phyloP scores from a whole-genome alignment of 2,329 filamentous ascomycete genomes.

The Grosmannia clavigera region DNA sequence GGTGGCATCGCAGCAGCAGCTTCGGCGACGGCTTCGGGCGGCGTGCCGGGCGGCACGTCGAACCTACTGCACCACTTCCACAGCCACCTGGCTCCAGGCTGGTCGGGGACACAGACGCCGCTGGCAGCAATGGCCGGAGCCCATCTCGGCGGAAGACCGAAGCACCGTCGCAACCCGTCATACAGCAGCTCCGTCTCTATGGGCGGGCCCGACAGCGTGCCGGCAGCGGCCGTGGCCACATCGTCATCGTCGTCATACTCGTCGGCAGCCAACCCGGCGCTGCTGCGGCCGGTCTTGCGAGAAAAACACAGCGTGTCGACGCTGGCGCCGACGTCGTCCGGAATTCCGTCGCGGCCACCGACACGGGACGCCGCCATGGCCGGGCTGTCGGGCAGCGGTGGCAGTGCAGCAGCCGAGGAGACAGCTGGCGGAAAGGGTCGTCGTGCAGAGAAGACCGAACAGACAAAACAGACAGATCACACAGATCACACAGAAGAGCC shows the following conservation, averaged over 20 bases:
- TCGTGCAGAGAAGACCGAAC: not conserved
- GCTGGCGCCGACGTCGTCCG: conserved; percentile 39
- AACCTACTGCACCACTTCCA: conserved; percentile 70
- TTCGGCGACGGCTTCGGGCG: conserved; percentile 29
- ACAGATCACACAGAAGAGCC: not conserved
- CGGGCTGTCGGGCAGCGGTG: conserved; percentile 3
- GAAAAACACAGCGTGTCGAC: conserved; percentile 54
- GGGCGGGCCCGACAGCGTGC: conserved; percentile 12
- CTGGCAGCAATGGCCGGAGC: conserved; percentile 68
- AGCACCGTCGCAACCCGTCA: conserved; percentile 17
- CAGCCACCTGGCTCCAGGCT: conserved; percentile 56
- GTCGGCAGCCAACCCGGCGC: not conserved
- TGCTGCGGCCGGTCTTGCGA: conserved; percentile 23
- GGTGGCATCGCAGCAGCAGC: conserved; percentile 44
- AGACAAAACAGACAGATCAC: not conserved
- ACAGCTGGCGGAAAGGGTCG: not conserved
- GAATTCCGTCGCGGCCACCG: conserved; percentile 39
- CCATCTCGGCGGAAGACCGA: conserved; percentile 24
- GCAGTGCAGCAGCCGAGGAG: conserved; percentile 22
- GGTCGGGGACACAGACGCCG: conserved; percentile 67
- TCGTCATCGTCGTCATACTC: not conserved
- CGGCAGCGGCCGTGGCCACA: conserved; percentile 12
- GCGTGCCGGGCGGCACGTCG: conserved; percentile 59
- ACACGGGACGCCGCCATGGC: conserved; percentile 33
- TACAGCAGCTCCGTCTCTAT: conserved; percentile 21